Conservation (phyloP, 1,284 basidiomycete genomes). For the Leucoagaricus sp. region DNA sequence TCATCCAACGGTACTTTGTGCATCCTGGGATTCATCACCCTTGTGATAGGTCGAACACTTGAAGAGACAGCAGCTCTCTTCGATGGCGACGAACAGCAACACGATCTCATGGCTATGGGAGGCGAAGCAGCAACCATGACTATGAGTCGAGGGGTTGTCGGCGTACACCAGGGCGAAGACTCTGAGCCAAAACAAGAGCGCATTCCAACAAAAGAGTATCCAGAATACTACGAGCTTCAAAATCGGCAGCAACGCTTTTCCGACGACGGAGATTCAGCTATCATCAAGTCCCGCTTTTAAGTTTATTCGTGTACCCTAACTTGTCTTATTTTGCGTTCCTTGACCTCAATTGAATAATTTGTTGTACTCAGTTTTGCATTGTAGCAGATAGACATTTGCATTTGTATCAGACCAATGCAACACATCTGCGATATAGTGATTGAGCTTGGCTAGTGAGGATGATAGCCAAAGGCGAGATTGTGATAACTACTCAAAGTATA, state of each 20-base stretch:
- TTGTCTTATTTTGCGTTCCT: not conserved
- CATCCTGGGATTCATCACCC: constrained; percentile 1
- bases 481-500: too few species aligned
- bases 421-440: not conserved
- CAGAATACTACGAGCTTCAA: constrained; percentile 28
- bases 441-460: too few species aligned
- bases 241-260: constrained; percentile 19
- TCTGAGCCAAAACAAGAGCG: constrained; percentile 7
- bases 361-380: not conserved
- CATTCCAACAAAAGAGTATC: constrained; percentile 13
- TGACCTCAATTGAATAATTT: not conserved
- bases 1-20: not conserved
- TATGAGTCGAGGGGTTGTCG: constrained; percentile 32
- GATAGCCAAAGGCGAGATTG: too few species aligned
- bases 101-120: constrained; percentile 46
- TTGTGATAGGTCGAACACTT: constrained; percentile 51
- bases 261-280: constrained; percentile 10
- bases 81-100: constrained; percentile 52
- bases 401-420: constrained; percentile 5
- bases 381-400: constrained; percentile 9
- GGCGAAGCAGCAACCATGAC: constrained; percentile 55
- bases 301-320: not conserved
- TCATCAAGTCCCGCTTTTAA: constrained; percentile 9
- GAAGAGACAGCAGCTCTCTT: constrained; percentile 70
- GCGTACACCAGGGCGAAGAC: constrained; percentile 11